Evolutionary conservation across 345 rosid genomes (phyloP), one percentile per base, ranked within the genome.

Genomic region (Camelina neglecta): DNA sequence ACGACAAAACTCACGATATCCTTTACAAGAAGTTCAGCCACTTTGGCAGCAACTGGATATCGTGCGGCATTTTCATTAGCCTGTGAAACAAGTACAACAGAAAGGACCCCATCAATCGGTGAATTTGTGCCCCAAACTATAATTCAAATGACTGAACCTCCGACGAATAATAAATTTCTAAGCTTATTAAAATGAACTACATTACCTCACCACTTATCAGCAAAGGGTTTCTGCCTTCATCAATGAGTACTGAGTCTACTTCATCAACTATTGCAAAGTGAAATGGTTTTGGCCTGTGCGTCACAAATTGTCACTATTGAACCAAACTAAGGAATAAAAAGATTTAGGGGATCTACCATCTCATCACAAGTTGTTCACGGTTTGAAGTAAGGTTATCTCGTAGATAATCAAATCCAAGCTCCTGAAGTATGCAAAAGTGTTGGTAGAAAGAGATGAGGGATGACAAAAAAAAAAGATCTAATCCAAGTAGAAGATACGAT

Each of bases 321-420:
- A 60, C 45, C 23, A 15, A 55, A 55, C 26, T 15, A 41, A 55
- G 49, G 31, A 72, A 69, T 65, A 29, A 71, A 76, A 24, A 74
- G 71, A 71, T 64, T 56, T 44, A 50, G 26, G 63, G 71, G 36
- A 71, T 71, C 8, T 87, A 91, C 97, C 98, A 93, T 93, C 95
- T 88, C 98, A 91, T 91, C 42, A 93, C 98, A 83, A 93, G 97
- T 79, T 91, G 90, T 55, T 84, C 93, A 65, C 85, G 77, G 47
- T 82, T 90, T 74, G 86, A 84, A 60, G 97, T 88, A 77, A 93
- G 97, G 83, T 93, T 93, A 78, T 93, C 98, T 35, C 98, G 93
- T 56, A 93, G 84, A 85, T 93, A 93, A 88, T 93, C 98, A 86
- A 93, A 93, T 78, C 98, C 98, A 84, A 93, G 97, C 80, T 93